phyloP scores from a whole-genome alignment of 176 grass and related monocot genomes.

The Bolboschoenus planiculmis region DNA sequence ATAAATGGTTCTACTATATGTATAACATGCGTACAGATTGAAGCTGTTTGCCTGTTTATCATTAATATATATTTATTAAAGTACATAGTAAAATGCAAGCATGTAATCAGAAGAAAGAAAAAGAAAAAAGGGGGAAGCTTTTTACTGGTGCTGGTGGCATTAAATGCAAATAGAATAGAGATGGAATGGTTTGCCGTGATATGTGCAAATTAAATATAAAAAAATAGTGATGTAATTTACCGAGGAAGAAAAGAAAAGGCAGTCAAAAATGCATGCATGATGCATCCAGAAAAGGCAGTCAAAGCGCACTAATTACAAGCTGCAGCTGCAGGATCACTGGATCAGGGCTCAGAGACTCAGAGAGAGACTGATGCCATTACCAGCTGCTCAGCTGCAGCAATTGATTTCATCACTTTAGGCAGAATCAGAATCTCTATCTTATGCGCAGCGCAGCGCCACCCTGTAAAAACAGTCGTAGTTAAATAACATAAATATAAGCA shows the following conservation, averaged over 20 bases:
- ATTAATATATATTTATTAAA: no score
- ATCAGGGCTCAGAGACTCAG: no score
- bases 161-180: neutral
- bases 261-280: neutral
- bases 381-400: neutral
- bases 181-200: neutral
- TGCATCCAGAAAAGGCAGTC: neutral
- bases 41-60: no score
- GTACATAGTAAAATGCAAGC: no score
- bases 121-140: neutral
- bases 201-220: no score
- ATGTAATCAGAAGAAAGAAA: neutral
- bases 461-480: neutral
- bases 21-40: no score
- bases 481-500: neutral
- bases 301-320: conserved; percentile 22
- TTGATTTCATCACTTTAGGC: neutral
- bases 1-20: no score
- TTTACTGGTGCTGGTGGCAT: neutral
- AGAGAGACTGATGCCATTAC: neutral
- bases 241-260: conserved; percentile 8
- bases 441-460: neutral
- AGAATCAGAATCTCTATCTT: neutral
- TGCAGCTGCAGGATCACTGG: neutral
- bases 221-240: conserved; percentile 17